Percentiles rank a stretch among this genome's conserved stretches.
These are phyloP conservation scores for Yamadazyma atlantica DNA, from an alignment of 1,139 yeast species.

Conservation along the genomic window DNA sequence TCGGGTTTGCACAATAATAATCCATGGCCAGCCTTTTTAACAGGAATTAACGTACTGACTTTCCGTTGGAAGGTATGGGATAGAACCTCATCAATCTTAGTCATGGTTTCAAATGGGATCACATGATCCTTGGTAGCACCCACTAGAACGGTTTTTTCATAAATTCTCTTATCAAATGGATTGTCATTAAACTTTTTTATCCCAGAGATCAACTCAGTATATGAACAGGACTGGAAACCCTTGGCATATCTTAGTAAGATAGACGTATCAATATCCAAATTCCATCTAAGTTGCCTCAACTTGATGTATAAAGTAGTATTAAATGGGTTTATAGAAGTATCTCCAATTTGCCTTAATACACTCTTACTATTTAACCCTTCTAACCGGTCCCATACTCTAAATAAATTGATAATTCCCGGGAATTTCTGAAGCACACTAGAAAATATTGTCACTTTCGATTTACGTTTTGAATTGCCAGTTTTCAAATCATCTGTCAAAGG, in stretches of 20 bases:
- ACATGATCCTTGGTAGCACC: constrained; percentile 61
- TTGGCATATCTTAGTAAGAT: constrained; percentile 53
- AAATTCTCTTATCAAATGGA: constrained; percentile 28
- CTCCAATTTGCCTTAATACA: constrained; percentile 46
- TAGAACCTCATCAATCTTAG: constrained; percentile 25
- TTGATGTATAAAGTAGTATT: constrained; percentile 41
- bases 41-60: constrained; percentile 34
- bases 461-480: constrained; percentile 1
- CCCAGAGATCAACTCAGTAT: constrained; percentile 45
- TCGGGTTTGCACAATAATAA: constrained; percentile 65
- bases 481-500: constrained; percentile 29
- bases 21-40: constrained; percentile 67
- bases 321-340: constrained; percentile 30
- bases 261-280: constrained; percentile 59
- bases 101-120: constrained; percentile 44
- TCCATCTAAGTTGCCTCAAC: constrained; percentile 67
- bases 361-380: constrained; percentile 63
- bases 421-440: constrained; percentile 25
- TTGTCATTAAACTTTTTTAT: constrained; percentile 36
- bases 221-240: constrained; percentile 46
- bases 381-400: constrained; percentile 58
- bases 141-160: constrained; percentile 49
- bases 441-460: background rate
- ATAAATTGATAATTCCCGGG: constrained; percentile 55
- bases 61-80: constrained; percentile 24